A percentile compares a stretch with the other conserved stretches of the same genome.
Evolutionary conservation across 2,329 filamentous ascomycete species (phyloP).

Genomic region (Fusarium sublunatum): DNA sequence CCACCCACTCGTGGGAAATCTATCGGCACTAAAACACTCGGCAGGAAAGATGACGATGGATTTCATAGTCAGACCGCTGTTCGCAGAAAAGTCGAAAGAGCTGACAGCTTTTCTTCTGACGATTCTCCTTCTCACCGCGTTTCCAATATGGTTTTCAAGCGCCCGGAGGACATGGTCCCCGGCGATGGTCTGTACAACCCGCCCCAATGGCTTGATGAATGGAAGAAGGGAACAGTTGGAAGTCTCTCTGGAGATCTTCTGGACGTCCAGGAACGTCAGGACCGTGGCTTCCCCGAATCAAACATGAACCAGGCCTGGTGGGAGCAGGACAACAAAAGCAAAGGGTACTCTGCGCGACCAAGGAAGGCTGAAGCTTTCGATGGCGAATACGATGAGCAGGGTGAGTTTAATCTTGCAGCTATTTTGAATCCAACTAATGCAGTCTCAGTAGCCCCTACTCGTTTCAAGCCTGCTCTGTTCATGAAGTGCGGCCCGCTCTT

Average conservation of each 20-base stretch:
- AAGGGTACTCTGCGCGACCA: slow-evolving; percentile 59
- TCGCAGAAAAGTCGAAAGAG: slow-evolving; percentile 44
- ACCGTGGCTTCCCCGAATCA: slow-evolving; percentile 49
- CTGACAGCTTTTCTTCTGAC: slow-evolving; percentile 48
- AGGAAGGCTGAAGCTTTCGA: slow-evolving; percentile 72
- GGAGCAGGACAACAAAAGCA: slow-evolving; percentile 69
- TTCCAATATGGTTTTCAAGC: slow-evolving; percentile 57
- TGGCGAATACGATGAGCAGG: slow-evolving; percentile 74
- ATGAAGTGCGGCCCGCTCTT: slow-evolving; percentile 91
- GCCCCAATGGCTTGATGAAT: slow-evolving; percentile 74
- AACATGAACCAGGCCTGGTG: slow-evolving; percentile 78
- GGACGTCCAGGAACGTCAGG: slow-evolving; percentile 63
- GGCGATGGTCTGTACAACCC: slow-evolving; percentile 69
- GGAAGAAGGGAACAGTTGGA: slow-evolving; percentile 75
- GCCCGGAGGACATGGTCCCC: slow-evolving; percentile 56
- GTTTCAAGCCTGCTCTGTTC: slow-evolving; percentile 85
- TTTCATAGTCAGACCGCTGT: slow-evolving; percentile 32
- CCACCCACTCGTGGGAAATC: slow-evolving; percentile 39
- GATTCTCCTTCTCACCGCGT: slow-evolving; percentile 53
- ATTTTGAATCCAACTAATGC: slow-evolving; percentile 20
- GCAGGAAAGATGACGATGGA: slow-evolving; percentile 13
- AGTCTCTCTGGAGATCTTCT: slow-evolving; percentile 68
- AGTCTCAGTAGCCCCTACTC: slow-evolving; percentile 64
- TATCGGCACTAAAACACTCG: slow-evolving; percentile 31
- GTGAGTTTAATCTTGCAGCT: slow-evolving; percentile 50